Base-by-base conservation (phyloP, 1,139 yeast genomes). In the Hemisphaericaspora xylanilytica region DNA sequence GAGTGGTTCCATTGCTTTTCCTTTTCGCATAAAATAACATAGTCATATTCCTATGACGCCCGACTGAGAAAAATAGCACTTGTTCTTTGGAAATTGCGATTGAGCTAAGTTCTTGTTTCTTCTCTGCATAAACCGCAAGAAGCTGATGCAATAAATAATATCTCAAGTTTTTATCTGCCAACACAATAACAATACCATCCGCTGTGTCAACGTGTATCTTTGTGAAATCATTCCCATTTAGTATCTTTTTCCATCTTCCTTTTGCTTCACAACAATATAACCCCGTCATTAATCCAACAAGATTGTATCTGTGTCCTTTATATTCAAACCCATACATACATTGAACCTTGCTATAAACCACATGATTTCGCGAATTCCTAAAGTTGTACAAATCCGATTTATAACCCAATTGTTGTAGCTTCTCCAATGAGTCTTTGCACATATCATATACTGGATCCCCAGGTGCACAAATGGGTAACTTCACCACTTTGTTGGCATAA, bases 171-270 rank as follows among this genome's bases (percentile, higher is more conserved):
- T 73, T 78, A 43, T 76, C 82, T 12, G 81, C 75, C 37, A 87
- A 63, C 3, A 85, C 63, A 12, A 87, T 63, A 10, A 85, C 65
- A 30, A 84, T 60, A 32, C 81, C 77, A 44, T 80, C 67, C 20
- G 74, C 72, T 3, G 79, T 74, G 31, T 85, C 64, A 5, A 83
- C 81, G 16, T 76, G 74, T 32, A 90, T 63, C 50, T 80, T 83
- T n/a, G 75, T 68, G 13, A 85, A 79, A 37, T 73, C 75, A 6
- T 63, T 41, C 15, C 81, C 60, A 45, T 75, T 73, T 27, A 85
- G 59, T 6, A 88, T 75, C 42, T 78, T 70, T 40, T 67, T 74
- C 94, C 95, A 86, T 13, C 68, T 63, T 33, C 67, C 66, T 38
- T 70, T 66, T 45, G 68, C 63, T 33, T 75, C 75, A 12, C 79